These are phyloP conservation scores for Podospora pseudoanserina DNA, from an alignment of 495 filamentous ascomycete genomes.

Conservation along the genomic window DNA sequence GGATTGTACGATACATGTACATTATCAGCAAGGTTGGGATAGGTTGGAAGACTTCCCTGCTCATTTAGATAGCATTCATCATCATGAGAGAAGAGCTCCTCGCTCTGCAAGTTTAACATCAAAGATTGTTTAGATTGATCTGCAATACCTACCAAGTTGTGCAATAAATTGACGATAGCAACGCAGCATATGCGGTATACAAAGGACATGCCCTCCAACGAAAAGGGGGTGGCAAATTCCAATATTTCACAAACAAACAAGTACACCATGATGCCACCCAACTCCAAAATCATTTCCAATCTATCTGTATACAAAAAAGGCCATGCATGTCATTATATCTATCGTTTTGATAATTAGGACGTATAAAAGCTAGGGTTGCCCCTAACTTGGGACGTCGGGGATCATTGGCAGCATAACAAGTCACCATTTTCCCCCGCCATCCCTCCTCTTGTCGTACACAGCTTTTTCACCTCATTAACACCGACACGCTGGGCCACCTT, in stretches of 20 bases:
- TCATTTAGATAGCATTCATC: background rate
- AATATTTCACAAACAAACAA: too few species aligned
- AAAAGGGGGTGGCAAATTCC: background rate
- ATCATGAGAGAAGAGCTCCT: too few species aligned
- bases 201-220: too few species aligned
- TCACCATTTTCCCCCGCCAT: background rate
- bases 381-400: background rate
- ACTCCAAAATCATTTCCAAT: background rate
- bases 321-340: background rate
- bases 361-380: background rate
- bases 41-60: background rate
- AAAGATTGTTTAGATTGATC: too few species aligned
- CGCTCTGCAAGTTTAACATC: too few species aligned
- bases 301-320: background rate
- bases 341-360: background rate
- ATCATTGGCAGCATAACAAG: too few species aligned
- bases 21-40: background rate
- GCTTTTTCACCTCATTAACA: background rate
- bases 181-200: too few species aligned
- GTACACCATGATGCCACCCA: background rate
- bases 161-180: too few species aligned
- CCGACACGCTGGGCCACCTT: conserved; percentile 28
- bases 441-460: background rate
- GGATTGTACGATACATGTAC: background rate
- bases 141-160: too few species aligned